A percentile compares a stretch with the other conserved stretches of the same genome.
Evolutionary conservation across 2,329 filamentous ascomycete species (phyloP).

Genomic region (Colletotrichum sp.): DNA sequence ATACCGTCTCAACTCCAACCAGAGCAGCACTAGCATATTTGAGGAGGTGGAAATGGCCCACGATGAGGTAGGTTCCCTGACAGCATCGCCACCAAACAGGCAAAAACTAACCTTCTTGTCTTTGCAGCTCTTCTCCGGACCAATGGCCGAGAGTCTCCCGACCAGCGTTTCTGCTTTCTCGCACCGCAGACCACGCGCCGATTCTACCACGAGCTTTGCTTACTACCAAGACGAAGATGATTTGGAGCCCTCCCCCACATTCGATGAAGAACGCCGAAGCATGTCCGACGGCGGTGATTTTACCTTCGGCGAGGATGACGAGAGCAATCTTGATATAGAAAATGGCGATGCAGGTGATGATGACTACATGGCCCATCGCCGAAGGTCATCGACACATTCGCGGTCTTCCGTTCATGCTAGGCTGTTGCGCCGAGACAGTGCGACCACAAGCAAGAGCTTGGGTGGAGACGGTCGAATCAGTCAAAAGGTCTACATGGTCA

Average conservation of each 20-base stretch:
- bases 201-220: constrained; percentile 87
- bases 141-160: constrained; percentile 94
- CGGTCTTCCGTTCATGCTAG: constrained; percentile 63
- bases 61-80: constrained; percentile 70
- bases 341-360: constrained; percentile 43
- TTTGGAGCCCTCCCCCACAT: constrained; percentile 19
- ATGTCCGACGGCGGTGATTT: constrained; percentile 44
- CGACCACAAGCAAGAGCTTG: constrained; percentile 70
- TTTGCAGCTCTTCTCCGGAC: constrained; percentile 79
- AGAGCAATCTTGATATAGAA: constrained; percentile 40
- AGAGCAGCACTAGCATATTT: constrained; percentile 81
- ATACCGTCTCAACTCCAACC: constrained; percentile 72
- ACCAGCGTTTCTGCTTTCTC: constrained; percentile 92
- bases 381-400: constrained; percentile 68
- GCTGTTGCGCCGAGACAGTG: constrained; percentile 75
- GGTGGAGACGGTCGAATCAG: constrained; percentile 69
- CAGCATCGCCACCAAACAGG: neutral
- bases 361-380: constrained; percentile 58
- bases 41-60: constrained; percentile 99
- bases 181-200: constrained; percentile 79
- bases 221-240: constrained; percentile 76
- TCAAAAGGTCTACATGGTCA: constrained; percentile 92
- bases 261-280: constrained; percentile 32
- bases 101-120: neutral
- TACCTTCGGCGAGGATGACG: constrained; percentile 43